Percentiles rank a stretch among this genome's conserved stretches.
phyloP scores from a whole-genome alignment of 345 rosid genomes.

The Litchi chinensis region DNA sequence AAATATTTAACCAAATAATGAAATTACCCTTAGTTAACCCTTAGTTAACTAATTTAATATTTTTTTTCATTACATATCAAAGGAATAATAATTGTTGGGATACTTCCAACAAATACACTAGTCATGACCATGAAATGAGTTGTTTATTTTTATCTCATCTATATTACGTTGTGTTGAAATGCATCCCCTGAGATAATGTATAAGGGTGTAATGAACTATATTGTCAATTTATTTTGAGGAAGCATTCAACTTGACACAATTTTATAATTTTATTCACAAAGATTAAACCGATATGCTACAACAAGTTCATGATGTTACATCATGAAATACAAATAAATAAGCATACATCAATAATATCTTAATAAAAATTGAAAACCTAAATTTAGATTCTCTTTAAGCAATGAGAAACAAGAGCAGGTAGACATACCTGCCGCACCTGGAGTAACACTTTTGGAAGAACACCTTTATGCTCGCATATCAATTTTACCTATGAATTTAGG shows the following conservation, averaged over 20 bases:
- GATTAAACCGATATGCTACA: background rate
- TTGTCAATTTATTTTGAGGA: background rate
- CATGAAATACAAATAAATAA: background rate
- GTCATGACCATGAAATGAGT: background rate
- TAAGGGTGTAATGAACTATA: background rate
- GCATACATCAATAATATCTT: background rate
- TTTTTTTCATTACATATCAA: background rate
- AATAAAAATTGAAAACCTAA: background rate
- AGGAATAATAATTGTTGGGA: background rate
- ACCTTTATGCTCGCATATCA: conserved; percentile 65
- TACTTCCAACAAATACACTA: background rate
- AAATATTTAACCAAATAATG: background rate
- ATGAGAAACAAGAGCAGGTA: conserved; percentile 19
- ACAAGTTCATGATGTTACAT: background rate
- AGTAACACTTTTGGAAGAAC: conserved; percentile 80
- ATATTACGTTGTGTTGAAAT: background rate
- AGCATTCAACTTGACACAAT: background rate
- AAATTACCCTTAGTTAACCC: no score
- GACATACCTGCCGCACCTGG: conserved; percentile 76
- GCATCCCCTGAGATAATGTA: background rate
- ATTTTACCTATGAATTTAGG: conserved; percentile 57
- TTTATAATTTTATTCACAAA: background rate
- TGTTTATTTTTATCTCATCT: background rate
- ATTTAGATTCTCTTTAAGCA: background rate
- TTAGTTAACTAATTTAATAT: background rate